Base-by-base conservation (phyloP, 495 filamentous ascomycete species). In the Pseudotulostoma volvatum region DNA sequence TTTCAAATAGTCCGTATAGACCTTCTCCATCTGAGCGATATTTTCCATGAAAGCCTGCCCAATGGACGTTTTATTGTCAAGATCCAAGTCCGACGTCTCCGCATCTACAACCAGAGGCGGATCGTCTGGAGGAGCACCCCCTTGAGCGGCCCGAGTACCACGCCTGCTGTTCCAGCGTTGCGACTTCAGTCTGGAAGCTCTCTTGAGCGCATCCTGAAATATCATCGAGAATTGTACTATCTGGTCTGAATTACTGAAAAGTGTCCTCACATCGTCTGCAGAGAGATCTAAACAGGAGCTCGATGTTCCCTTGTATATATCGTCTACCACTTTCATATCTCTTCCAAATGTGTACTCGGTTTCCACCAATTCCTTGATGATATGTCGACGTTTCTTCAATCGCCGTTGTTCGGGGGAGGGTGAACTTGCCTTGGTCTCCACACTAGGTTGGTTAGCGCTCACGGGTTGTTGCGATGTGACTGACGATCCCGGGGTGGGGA, bases 231-330 rank as follows among this genome's bases (percentile, higher is more conserved):
- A 94, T 11, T 70, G 67, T 40, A 84, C 78, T 45, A 96, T 76
- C 44, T 93, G 74, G 42, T 85, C 80, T 2, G 80, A 84, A 49
- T 96, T 97, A 36, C 79, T 74, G 52, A 97, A 97, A 14, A 97
- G 71, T 11, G 77, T 67, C 53, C 83, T 90, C 42, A 90, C 75
- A 40, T 93, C 92, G 33, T 86, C 79, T 13, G 66, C 54, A 18
- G 79, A 82, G n/a, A 95, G 68, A 37, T 82, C 73, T 14, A 84
- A 71, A 34, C 78, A 80, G 13, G 84, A 77, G 44, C 80, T 79
- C 0, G 84, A 84, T 0, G 90, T 95, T n/a, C 80, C 84, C 56
- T 87, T 92, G 64, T 95, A 97, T 33, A 96, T 94, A 48, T 94
- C 84, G 49, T 92, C 82, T 4, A 92, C 77, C 30, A 97, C 84